A percentile compares a stretch with the other conserved stretches of the same genome.
phyloP scores from a whole-genome alignment of 2,329 filamentous ascomycete species.

The Apiospora saccharicola region DNA sequence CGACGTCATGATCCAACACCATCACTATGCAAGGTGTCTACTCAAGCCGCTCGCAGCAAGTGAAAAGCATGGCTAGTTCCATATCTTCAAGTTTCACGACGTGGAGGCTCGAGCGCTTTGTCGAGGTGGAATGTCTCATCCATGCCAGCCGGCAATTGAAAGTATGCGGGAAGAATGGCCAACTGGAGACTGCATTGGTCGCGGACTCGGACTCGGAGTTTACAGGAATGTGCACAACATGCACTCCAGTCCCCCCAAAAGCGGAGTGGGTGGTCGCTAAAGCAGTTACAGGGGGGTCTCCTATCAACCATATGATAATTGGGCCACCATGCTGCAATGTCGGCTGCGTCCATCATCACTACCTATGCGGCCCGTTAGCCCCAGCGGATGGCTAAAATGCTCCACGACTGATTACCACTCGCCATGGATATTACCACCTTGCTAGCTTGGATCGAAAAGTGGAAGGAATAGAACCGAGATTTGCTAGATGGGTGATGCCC shows the following conservation, averaged over 20 bases:
- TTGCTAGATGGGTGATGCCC: neutral
- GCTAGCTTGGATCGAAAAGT: neutral
- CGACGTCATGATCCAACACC: neutral
- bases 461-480: neutral
- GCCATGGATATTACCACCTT: neutral
- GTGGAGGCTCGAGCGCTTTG: neutral
- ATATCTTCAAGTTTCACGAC: neutral
- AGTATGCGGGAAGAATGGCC: neutral
- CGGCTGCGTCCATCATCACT: neutral
- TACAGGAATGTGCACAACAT: neutral
- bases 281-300: neutral
- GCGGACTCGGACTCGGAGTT: conserved; percentile 1
- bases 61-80: neutral
- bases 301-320: neutral
- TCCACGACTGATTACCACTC: neutral
- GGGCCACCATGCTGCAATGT: neutral
- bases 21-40: neutral
- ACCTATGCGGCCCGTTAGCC: neutral
- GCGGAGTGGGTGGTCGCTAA: neutral
- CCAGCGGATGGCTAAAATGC: neutral
- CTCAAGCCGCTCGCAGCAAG: neutral
- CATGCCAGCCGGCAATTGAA: neutral
- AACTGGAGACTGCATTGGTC: neutral
- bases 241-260: neutral
- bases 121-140: neutral